Evolutionary conservation across 2,329 filamentous ascomycete genomes (phyloP).

Genomic region (Talaromyces amestolkiae): DNA sequence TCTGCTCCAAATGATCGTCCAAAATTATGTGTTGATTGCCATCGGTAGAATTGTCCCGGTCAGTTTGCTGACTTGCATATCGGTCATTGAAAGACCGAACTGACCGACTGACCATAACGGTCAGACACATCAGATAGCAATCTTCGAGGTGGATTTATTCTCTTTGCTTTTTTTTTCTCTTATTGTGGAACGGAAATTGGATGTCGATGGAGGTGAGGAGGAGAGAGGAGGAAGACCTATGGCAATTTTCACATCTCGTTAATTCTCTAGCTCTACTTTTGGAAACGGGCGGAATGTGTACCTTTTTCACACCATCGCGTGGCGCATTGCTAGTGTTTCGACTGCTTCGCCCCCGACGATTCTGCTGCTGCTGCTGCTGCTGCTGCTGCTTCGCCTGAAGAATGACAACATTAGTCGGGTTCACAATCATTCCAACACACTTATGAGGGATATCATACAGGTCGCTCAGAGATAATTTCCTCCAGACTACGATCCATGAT

Average conservation of each 20-base stretch:
- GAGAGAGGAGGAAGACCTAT: slow-evolving; percentile 46
- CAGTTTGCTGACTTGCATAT: slow-evolving; percentile 10
- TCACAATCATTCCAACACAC: neutral
- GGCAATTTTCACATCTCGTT: slow-evolving; percentile 4
- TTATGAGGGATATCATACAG: slow-evolving; percentile 42
- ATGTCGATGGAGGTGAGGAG: slow-evolving; percentile 25
- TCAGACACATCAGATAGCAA: slow-evolving; percentile 8
- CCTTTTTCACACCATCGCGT: slow-evolving; percentile 89
- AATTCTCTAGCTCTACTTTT: neutral
- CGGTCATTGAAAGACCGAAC: slow-evolving; percentile 6
- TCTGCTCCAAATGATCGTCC: slow-evolving; percentile 2
- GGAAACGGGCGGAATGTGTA: slow-evolving; percentile 32
- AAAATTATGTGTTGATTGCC: neutral
- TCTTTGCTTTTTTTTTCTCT: neutral
- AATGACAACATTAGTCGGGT: slow-evolving; percentile 22
- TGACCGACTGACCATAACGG: slow-evolving; percentile 6
- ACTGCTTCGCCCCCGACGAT: slow-evolving; percentile 39
- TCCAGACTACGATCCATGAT: slow-evolving; percentile 63
- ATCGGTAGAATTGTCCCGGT: slow-evolving; percentile 1
- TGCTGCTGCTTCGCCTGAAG: slow-evolving; percentile 21
- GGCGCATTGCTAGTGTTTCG: slow-evolving; percentile 53
- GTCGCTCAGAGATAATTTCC: slow-evolving; percentile 62
- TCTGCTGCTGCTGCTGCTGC: slow-evolving; percentile 25
- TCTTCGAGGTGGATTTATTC: neutral
- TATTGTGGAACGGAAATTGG: slow-evolving; percentile 5